Conservation (phyloP, 2,329 filamentous ascomycete genomes). For the Colletotrichum simmondsii region DNA sequence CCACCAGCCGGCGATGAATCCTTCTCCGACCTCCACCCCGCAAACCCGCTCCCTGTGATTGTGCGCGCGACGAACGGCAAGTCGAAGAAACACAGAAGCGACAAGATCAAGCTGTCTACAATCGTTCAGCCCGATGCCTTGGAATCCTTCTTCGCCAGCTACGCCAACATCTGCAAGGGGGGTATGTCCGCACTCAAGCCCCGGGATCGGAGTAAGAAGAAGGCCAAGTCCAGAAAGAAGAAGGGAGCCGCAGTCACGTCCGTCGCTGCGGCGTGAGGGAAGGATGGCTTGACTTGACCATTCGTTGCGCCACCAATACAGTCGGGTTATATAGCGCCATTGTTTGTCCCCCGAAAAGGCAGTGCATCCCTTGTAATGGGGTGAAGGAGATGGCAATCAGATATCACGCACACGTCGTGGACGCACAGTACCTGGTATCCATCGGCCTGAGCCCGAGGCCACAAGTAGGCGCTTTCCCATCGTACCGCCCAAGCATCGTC, state of each 20-base stretch:
- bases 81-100: conserved; percentile 63
- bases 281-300: not conserved
- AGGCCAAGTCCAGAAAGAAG: conserved; percentile 81
- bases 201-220: conserved; percentile 88
- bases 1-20: conserved; percentile 54
- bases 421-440: not conserved
- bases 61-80: conserved; percentile 88
- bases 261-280: not conserved
- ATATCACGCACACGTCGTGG: not conserved
- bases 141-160: conserved; percentile 83
- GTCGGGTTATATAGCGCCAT: not conserved
- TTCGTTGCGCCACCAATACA: not conserved
- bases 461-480: not conserved
- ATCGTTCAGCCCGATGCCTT: conserved; percentile 81
- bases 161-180: conserved; percentile 90
- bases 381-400: not conserved
- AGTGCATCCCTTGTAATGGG: not conserved
- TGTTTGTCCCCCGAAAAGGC: not conserved
- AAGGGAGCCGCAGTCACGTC: conserved; percentile 46
- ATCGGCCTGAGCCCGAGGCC: not conserved
- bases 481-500: not conserved
- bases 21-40: conserved; percentile 69
- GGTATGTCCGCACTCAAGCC: conserved; percentile 94
- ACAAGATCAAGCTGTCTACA: conserved; percentile 83
- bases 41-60: conserved; percentile 75